phyloP scores from a whole-genome alignment of 305 asterid species.

The Ruellia speciosa region DNA sequence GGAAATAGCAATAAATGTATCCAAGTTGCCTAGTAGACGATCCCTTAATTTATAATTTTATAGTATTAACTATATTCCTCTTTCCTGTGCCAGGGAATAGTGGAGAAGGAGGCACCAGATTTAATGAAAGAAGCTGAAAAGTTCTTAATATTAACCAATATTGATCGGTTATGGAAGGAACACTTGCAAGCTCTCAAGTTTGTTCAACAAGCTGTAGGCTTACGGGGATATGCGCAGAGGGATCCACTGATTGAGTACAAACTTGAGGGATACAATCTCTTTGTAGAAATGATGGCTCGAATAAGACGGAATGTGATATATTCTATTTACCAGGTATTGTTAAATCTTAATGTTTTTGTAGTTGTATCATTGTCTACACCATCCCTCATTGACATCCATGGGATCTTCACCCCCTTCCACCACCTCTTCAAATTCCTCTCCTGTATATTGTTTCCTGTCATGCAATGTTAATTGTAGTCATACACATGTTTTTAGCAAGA shows the following conservation, averaged over 20 bases:
- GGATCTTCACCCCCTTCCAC: not conserved
- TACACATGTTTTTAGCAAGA: constrained; percentile 12
- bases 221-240: constrained; percentile 96
- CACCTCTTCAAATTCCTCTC: not conserved
- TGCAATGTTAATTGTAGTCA: not conserved
- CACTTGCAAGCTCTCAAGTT: constrained; percentile 97
- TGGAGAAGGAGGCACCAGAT: constrained; percentile 90
- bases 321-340: constrained; percentile 80
- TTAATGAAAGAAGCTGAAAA: constrained; percentile 97
- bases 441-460: not conserved
- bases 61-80: not conserved
- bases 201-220: constrained; percentile 95
- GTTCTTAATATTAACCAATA: constrained; percentile 78
- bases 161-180: constrained; percentile 95
- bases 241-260: constrained; percentile 97
- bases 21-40: constrained; percentile 5
- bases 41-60: constrained; percentile 9
- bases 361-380: not conserved
- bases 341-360: constrained; percentile 1
- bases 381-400: not conserved
- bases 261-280: constrained; percentile 96
- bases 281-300: constrained; percentile 98
- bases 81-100: constrained; percentile 46
- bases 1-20: not conserved
- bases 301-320: constrained; percentile 89